These are phyloP conservation scores for Lolium multiflorum DNA, from an alignment of 176 grass and related monocot genomes.

Conservation along the genomic window DNA sequence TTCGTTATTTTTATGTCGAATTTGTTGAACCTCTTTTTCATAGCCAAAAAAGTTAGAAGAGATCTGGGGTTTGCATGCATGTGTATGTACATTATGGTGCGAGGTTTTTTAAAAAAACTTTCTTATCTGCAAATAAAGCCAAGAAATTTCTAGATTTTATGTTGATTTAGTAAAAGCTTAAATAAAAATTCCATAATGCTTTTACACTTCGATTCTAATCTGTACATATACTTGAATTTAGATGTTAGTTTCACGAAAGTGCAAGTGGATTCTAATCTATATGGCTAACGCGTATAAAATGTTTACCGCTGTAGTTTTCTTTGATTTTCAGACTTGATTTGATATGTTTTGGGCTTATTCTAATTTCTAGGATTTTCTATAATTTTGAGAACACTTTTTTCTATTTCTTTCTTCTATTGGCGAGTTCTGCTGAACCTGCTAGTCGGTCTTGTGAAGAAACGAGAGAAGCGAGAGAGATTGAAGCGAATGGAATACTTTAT, in stretches of 20 bases:
- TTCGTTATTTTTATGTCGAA: neutral
- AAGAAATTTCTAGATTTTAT: too few species aligned
- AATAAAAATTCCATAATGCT: neutral
- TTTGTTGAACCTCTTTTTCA: neutral
- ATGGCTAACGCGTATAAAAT: neutral
- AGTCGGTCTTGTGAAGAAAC: too few species aligned
- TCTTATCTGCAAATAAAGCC: neutral
- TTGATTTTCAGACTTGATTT: neutral
- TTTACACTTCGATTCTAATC: neutral
- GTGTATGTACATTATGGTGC: neutral
- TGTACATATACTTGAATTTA: neutral
- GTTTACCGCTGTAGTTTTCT: neutral
- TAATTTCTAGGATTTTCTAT: neutral
- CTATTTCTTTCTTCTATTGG: too few species aligned
- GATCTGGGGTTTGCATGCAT: neutral
- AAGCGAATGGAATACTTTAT: too few species aligned
- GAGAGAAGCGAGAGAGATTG: too few species aligned
- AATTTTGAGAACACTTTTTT: neutral
- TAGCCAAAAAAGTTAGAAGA: neutral
- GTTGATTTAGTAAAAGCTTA: neutral
- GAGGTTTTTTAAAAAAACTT: neutral
- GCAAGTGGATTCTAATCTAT: neutral
- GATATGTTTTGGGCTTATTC: neutral
- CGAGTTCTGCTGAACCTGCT: too few species aligned
- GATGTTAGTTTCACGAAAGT: neutral